Percentiles rank a stretch among this genome's conserved stretches.
Conservation (phyloP, 306 rosid genomes). For the Cicer arietinum region DNA sequence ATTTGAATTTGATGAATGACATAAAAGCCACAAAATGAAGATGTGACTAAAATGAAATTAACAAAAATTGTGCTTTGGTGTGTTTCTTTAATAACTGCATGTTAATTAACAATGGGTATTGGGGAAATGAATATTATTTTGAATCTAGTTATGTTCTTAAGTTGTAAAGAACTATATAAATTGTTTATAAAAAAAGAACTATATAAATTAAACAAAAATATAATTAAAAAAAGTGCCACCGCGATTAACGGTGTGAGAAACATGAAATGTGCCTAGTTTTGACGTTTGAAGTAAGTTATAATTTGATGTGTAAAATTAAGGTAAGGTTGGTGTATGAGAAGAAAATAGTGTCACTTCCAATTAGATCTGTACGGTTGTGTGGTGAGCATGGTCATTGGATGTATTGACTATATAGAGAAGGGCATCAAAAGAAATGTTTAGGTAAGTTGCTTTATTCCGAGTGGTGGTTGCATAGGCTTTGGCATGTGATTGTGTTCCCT, state of each 20-base stretch:
- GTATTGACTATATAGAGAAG: constrained; percentile 21
- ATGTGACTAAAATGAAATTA: constrained; percentile 55
- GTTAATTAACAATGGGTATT: constrained; percentile 37
- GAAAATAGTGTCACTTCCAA: constrained; percentile 35
- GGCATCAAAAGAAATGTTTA: background rate
- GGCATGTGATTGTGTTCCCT: background rate
- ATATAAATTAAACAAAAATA: too few species aligned
- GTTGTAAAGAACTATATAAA: too few species aligned
- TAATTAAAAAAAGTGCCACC: constrained; percentile 31
- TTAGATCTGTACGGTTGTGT: constrained; percentile 36
- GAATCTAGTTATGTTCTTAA: background rate
- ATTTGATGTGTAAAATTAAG: constrained; percentile 40
- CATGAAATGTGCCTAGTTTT: constrained; percentile 32
- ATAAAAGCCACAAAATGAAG: constrained; percentile 62
- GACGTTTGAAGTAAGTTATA: constrained; percentile 46
- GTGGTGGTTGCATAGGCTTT: constrained; percentile 23
- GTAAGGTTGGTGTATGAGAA: constrained; percentile 48
- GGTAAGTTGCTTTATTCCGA: too few species aligned
- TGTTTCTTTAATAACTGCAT: constrained; percentile 61
- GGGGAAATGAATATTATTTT: background rate
- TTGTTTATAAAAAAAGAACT: too few species aligned
- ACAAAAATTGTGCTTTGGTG: constrained; percentile 52
- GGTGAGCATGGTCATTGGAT: background rate
- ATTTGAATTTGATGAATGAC: constrained; percentile 44
- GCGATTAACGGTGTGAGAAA: constrained; percentile 48